Evolutionary conservation across 345 rosid genomes (phyloP), one percentile per base, ranked within the genome.

Genomic region (Limnanthes douglasii): DNA sequence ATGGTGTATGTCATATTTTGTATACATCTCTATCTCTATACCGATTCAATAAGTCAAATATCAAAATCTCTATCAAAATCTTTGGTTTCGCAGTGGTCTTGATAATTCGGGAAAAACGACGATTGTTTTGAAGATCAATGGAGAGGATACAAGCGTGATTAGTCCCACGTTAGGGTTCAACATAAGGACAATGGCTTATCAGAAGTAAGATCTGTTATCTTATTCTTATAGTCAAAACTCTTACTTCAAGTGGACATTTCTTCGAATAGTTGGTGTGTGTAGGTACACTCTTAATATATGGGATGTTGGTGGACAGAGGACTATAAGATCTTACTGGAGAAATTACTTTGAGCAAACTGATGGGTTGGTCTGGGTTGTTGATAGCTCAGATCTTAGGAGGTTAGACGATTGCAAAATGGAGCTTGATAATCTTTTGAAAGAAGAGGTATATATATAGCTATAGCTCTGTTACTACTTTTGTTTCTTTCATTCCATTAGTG

Each of bases 81-180:
- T 11, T 8, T 3, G 23, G 1, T 46, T 30, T 15, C 43, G 61
- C 57, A 82, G 88, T 27, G 95, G 88, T 20, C 82, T 88, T 28
- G 97, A 88, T 48, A 88, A 78, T 56, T 83, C 97, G 2, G 95
- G 97, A 42, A 88, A 88, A 61, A 88, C 95, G 1, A 88, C 95
- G 3, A 73, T 88, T 37, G 95, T 83, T 60, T 56, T 88, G 72
- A 83, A 83, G 53, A 78, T 83, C 15, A 88, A 83, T 30, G 97
- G 95, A 13, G 95, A 88, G 64, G 86, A 88, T 50, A 83, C 93
- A 37, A 75, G 90, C 20, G 68, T 72, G 39, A 83, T 83, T 24
- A 83, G 90, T 45, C 97, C 97, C 43, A 88, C 95, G 0, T 86
- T 88, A 11, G 97, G 95, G 4, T 88, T 88, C 72, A 83, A 83